Evolutionary conservation across 2,329 filamentous ascomycete species (phyloP).

Genomic region (Neofusicoccum laricinum): DNA sequence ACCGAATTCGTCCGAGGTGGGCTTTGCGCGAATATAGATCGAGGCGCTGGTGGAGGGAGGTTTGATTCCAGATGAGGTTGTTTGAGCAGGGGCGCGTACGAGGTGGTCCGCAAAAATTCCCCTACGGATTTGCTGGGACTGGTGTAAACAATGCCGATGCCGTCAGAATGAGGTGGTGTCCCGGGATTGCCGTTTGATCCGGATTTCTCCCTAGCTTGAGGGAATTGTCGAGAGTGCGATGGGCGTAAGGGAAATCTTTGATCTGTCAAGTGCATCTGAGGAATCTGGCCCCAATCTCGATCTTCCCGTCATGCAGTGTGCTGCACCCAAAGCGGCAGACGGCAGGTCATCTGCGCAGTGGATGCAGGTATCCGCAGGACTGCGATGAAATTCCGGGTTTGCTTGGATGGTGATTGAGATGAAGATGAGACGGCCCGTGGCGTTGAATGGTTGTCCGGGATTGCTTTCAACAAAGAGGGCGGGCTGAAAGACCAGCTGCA

Average conservation of each 20-base stretch:
- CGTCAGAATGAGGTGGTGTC: neutral
- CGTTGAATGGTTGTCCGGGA: neutral
- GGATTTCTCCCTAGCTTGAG: neutral
- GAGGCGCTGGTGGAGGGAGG: too few relatives aligned
- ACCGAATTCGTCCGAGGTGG: too few relatives aligned
- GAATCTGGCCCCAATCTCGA: neutral
- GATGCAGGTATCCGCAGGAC: neutral
- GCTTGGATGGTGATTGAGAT: neutral
- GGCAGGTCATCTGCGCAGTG: neutral
- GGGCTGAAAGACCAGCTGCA: neutral
- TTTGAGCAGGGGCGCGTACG: neutral
- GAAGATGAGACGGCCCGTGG: neutral
- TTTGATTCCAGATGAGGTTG: too few relatives aligned
- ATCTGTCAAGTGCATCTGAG: neutral
- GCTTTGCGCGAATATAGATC: too few relatives aligned
- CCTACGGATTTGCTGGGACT: too few relatives aligned
- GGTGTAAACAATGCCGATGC: neutral
- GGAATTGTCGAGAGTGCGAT: neutral
- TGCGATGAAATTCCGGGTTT: neutral
- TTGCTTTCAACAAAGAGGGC: neutral
- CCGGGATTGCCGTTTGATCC: neutral
- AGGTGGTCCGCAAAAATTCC: too few relatives aligned
- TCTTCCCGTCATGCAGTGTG: neutral
- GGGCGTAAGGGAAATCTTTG: neutral
- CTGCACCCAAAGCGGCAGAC: neutral